These are phyloP conservation scores for Gracilaria domingensis DNA, from an alignment of 23 red algal species.

Conservation along the genomic window DNA sequence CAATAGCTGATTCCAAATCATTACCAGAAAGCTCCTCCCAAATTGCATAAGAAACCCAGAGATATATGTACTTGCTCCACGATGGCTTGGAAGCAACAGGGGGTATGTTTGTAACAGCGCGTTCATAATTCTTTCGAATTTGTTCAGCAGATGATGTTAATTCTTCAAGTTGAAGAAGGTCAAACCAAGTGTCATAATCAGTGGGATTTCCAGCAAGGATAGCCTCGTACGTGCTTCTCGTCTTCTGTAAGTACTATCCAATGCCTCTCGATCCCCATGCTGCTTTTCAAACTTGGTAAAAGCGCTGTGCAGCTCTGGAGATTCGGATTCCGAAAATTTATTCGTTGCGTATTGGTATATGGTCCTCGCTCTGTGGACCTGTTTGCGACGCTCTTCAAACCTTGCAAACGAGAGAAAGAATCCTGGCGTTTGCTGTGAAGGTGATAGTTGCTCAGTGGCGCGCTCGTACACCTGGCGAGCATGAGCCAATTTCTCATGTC, in stretches of 20 bases:
- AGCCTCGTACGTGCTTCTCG: slow-evolving; percentile 48
- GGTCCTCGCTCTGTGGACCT: slow-evolving; percentile 71
- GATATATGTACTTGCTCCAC: slow-evolving; percentile 88
- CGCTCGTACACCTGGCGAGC: slow-evolving; percentile 78
- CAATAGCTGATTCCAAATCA: slow-evolving; percentile 44
- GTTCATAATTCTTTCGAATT: slow-evolving; percentile 62
- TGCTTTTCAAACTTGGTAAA: slow-evolving; percentile 84
- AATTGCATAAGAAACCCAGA: slow-evolving; percentile 81
- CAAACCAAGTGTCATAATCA: slow-evolving; percentile 90
- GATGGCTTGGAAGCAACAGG: slow-evolving; percentile 49
- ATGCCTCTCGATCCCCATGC: slow-evolving; percentile 65
- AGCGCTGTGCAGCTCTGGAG: slow-evolving; percentile 30
- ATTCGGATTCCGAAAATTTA: slow-evolving; percentile 51
- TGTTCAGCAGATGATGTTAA: slow-evolving; percentile 36
- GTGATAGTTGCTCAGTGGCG: slow-evolving; percentile 36
- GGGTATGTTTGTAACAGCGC: slow-evolving; percentile 60
- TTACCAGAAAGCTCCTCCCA: slow-evolving; percentile 76
- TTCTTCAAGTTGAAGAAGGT: slow-evolving; percentile 77
- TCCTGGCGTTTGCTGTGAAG: slow-evolving; percentile 14
- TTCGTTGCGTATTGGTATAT: slow-evolving; percentile 69
- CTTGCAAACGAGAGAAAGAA: slow-evolving; percentile 77
- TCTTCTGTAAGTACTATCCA: slow-evolving; percentile 73
- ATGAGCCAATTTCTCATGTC: slow-evolving; percentile 24
- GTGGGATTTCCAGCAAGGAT: slow-evolving; percentile 27
- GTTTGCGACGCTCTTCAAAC: slow-evolving; percentile 78